Conservation (phyloP, 2,329 filamentous ascomycete genomes). For the Mycosphaerella arachidis region DNA sequence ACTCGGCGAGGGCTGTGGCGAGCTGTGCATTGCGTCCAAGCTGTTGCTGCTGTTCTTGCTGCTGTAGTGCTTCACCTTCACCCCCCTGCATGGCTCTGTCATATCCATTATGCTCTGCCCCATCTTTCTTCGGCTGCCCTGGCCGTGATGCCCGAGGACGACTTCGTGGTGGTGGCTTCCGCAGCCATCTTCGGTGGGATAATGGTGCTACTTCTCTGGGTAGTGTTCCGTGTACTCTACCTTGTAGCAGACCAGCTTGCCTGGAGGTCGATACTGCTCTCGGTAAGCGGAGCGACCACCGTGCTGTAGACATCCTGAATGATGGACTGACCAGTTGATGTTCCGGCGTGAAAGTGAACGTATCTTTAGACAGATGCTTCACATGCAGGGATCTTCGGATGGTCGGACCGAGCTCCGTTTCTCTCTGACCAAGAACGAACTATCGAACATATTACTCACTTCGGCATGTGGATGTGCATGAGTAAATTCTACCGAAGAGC, state of each 20-base stretch:
- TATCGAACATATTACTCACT: neutral
- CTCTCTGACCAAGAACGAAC: neutral
- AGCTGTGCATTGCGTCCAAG: constrained; percentile 36
- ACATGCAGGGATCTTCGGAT: neutral
- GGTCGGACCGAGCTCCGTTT: neutral
- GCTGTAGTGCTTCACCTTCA: constrained; percentile 7
- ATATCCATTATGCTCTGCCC: neutral
- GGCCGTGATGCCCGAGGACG: constrained; percentile 8
- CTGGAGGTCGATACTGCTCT: constrained; percentile 3
- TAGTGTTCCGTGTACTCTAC: neutral
- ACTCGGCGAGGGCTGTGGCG: constrained; percentile 43
- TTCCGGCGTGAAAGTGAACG: neutral
- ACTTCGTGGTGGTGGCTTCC: constrained; percentile 15
- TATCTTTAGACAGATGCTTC: neutral
- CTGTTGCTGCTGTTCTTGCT: constrained; percentile 15
- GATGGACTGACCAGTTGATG: neutral
- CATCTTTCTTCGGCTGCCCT: neutral
- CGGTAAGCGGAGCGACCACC: constrained; percentile 13
- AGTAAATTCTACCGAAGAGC: too few relatives aligned
- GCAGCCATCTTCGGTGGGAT: constrained; percentile 18
- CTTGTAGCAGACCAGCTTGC: neutral
- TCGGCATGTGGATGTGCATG: neutral
- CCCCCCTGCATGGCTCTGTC: neutral
- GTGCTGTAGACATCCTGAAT: constrained; percentile 10
- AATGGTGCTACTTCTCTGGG: neutral